These are phyloP conservation scores for Elongisporangium prolatum DNA, from an alignment of 352 stramenopile genomes.

Conservation along the genomic window DNA sequence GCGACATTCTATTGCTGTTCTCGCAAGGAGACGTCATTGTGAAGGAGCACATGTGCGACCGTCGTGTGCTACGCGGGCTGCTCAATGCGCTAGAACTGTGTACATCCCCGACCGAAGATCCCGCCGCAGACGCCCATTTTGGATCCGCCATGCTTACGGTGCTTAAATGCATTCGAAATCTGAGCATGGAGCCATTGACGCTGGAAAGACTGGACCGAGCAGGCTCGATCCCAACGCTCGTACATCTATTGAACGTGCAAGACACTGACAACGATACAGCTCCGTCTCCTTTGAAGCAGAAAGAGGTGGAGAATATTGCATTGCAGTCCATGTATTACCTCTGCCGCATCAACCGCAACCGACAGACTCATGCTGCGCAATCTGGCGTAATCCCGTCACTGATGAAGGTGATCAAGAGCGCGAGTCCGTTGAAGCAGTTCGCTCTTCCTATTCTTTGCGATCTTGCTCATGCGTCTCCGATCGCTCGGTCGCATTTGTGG, in stretches of 20 bases:
- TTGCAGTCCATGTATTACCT: constrained; percentile 92
- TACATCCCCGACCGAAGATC: constrained; percentile 1
- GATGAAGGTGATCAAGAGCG: constrained; percentile 76
- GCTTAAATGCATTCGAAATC: constrained; percentile 82
- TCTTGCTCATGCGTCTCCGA: constrained; percentile 86
- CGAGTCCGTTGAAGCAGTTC: constrained; percentile 89
- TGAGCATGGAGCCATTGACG: constrained; percentile 90
- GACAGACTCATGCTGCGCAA: constrained; percentile 86
- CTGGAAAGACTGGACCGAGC: constrained; percentile 87
- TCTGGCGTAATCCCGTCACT: constrained; percentile 90
- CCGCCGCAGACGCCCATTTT: constrained; percentile 27
- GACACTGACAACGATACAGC: constrained; percentile 11
- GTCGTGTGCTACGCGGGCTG: constrained; percentile 64
- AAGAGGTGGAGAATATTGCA: constrained; percentile 90
- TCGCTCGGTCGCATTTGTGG: constrained; percentile 83
- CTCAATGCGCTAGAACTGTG: constrained; percentile 45
- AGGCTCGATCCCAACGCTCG: constrained; percentile 83
- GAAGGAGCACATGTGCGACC: constrained; percentile 91
- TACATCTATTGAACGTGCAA: constrained; percentile 67
- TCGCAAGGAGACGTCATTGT: constrained; percentile 89
- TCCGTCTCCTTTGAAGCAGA: constrained; percentile 33
- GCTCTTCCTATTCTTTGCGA: constrained; percentile 90
- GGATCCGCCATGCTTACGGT: constrained; percentile 69
- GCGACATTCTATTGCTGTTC: constrained; percentile 88
- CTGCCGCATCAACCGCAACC: constrained; percentile 89